phyloP scores from a whole-genome alignment of 225 moss, liverwort and hornwort genomes.

The Neckera pumila region DNA sequence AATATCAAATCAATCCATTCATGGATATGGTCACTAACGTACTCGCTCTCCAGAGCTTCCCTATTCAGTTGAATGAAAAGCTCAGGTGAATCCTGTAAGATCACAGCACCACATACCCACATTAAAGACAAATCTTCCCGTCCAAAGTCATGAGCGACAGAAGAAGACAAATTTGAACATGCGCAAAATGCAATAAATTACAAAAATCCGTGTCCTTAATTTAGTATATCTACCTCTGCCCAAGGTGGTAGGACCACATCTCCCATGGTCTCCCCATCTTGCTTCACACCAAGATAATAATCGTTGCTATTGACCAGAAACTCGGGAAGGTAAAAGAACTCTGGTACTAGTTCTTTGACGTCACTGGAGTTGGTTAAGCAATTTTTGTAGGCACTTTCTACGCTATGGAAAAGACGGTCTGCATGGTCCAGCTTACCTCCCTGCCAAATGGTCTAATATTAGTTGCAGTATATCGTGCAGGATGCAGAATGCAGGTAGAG shows the following conservation, averaged over 20 bases:
- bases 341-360: slow-evolving; percentile 71
- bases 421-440: slow-evolving; percentile 86
- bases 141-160: background rate
- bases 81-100: slow-evolving; percentile 43
- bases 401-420: slow-evolving; percentile 69
- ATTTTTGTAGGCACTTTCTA: slow-evolving; percentile 55
- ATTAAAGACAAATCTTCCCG: background rate
- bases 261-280: slow-evolving; percentile 58
- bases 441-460: slow-evolving; percentile 18
- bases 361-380: slow-evolving; percentile 75
- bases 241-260: slow-evolving; percentile 68
- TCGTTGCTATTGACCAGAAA: slow-evolving; percentile 61
- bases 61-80: slow-evolving; percentile 63
- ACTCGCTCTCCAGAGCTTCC: slow-evolving; percentile 75
- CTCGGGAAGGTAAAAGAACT: slow-evolving; percentile 75
- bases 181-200: background rate
- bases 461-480: background rate
- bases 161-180: background rate
- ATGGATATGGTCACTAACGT: slow-evolving; percentile 62
- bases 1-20: slow-evolving; percentile 80
- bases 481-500: too few species aligned
- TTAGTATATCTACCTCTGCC: slow-evolving; percentile 45
- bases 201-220: background rate
- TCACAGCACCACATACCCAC: background rate
- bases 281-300: slow-evolving; percentile 65